phyloP scores from a whole-genome alignment of 176 grass and related monocot genomes.

The Calamus simplicifolius region DNA sequence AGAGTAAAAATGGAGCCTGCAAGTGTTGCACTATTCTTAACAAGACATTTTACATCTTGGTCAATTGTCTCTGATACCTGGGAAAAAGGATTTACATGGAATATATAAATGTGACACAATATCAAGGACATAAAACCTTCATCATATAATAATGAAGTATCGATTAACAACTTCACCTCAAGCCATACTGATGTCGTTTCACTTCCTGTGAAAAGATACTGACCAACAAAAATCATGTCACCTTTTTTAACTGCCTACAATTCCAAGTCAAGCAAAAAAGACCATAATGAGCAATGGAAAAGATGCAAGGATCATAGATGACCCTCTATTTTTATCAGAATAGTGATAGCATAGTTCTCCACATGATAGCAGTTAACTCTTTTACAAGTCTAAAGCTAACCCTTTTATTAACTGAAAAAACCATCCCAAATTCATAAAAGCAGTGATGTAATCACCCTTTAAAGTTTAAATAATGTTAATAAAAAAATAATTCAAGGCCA shows the following conservation, averaged over 20 bases:
- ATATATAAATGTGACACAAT: neutral
- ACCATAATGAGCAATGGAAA: neutral
- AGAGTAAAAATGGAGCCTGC: constrained; percentile 68
- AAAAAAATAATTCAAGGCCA: too few relatives aligned
- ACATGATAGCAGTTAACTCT: too few relatives aligned
- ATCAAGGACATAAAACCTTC: too few relatives aligned
- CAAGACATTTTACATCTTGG: constrained; percentile 63
- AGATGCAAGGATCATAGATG: too few relatives aligned
- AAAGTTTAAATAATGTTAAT: too few relatives aligned
- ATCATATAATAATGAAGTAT: neutral
- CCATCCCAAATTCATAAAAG: too few relatives aligned
- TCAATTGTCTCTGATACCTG: constrained; percentile 65
- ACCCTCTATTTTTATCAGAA: too few relatives aligned
- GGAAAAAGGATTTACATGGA: neutral
- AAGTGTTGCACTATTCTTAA: constrained; percentile 80
- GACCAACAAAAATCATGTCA: constrained; percentile 92
- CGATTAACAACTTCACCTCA: constrained; percentile 41
- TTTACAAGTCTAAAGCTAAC: too few relatives aligned
- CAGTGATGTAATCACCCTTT: too few relatives aligned
- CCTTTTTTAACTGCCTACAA: constrained; percentile 75
- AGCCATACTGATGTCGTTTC: constrained; percentile 95
- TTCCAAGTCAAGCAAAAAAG: constrained; percentile 9
- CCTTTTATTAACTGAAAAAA: too few relatives aligned
- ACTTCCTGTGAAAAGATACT: constrained; percentile 99
- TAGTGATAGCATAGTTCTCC: too few relatives aligned